Conservation (phyloP, 2,329 filamentous ascomycete species). For the Cytospora leucostoma region DNA sequence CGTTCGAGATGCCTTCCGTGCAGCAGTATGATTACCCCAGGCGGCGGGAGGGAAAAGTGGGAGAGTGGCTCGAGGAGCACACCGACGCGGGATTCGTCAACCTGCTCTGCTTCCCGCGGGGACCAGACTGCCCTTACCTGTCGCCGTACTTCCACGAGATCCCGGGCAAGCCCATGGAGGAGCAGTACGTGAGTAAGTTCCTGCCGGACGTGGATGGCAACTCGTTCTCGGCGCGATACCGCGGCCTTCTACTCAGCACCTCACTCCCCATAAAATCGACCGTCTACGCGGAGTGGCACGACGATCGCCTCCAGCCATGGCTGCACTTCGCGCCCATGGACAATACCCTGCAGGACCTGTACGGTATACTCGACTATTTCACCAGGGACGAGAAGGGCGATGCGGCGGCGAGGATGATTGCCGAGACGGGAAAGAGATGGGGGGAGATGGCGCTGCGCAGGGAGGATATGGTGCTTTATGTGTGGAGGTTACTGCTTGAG, state of each 20-base stretch:
- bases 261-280: conserved; percentile 71
- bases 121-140: conserved; percentile 43
- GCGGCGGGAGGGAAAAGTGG: conserved; percentile 39
- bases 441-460: conserved; percentile 60
- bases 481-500: conserved; percentile 61
- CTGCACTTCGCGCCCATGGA: conserved; percentile 73
- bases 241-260: conserved; percentile 63
- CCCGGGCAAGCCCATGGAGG: conserved; percentile 43
- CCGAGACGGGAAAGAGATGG: conserved; percentile 61
- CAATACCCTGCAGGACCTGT: conserved; percentile 67
- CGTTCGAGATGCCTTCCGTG: conserved; percentile 51
- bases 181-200: conserved; percentile 62
- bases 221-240: conserved; percentile 63
- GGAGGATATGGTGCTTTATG: conserved; percentile 69
- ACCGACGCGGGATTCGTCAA: conserved; percentile 49
- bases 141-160: conserved; percentile 39
- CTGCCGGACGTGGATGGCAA: conserved; percentile 73
- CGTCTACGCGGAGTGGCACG: conserved; percentile 75
- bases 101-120: conserved; percentile 40
- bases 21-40: conserved; percentile 46
- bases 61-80: conserved; percentile 44
- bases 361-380: conserved; percentile 66
- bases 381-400: conserved; percentile 55
- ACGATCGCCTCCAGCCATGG: conserved; percentile 68
- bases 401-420: conserved; percentile 59